Evolutionary conservation across 2,329 filamentous ascomycete species (phyloP), one percentile per base, ranked within the genome.

Genomic region (Talaromyces sp.): DNA sequence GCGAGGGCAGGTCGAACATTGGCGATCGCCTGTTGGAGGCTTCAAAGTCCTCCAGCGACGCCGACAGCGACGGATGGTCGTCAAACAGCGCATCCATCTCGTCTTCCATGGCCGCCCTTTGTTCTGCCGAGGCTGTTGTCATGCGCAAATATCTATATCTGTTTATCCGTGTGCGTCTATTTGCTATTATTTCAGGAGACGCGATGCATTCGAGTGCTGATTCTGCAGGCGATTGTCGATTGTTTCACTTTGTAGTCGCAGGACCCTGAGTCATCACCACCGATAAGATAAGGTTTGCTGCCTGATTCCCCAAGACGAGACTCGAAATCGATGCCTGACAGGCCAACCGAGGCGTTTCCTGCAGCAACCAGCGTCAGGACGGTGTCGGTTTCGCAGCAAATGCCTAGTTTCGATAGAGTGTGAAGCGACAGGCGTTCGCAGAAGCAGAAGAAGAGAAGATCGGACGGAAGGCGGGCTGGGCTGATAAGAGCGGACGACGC

Each of bases 31-130:
- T 71, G 63, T 80, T 80, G 66, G 79, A 78, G 64, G 79, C 79
- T 69, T 86, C 84, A 75, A 85, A 86, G 73, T 86, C 84, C 71
- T 85, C 82, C 65, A 87, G 81, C 60, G 83, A 86, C 59, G 81
- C 84, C 73, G 81, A 79, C 67, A 87, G 72, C 63, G 83, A 85
- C 50, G 83, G 82, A 75, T 86, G 82, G 71, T 84, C 82, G 70
- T 84, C 80, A 69, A 82, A 83, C 60, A 78, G 68, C 64, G 76
- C 72, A 64, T 82, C 80, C 64, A 82, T 70, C 65, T 81, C 76
- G 62, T 76, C 73, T 66, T 75, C 62, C 72, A 81, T 78, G 62
- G 72, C 77, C 9, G 46, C 26, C 66, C 73, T 71, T 66, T 73
- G 69, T 68, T 55, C 35, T 29, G 71, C 69, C 50, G 65, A 63